phyloP scores from a whole-genome alignment of 2,329 filamentous ascomycete genomes.

The Aspergillus intermedius region DNA sequence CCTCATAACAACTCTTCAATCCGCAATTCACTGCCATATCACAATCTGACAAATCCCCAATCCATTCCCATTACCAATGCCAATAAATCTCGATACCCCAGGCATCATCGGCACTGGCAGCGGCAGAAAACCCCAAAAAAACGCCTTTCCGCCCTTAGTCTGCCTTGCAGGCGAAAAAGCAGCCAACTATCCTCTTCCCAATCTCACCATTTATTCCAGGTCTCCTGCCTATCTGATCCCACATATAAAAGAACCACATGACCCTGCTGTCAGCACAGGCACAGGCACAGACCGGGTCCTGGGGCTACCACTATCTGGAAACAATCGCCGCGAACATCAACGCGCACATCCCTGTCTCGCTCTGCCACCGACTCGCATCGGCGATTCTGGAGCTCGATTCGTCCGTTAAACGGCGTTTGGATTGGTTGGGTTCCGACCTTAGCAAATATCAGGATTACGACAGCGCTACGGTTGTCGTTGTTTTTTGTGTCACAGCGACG shows the following conservation, averaged over 20 bases:
- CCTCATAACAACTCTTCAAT: too few species aligned
- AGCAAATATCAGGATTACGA: too few species aligned
- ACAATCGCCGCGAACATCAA: not conserved
- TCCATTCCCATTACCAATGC: too few species aligned
- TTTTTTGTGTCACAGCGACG: too few species aligned
- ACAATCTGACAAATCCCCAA: too few species aligned
- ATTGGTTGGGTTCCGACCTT: too few species aligned
- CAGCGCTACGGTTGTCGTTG: too few species aligned
- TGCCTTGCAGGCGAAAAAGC: not conserved
- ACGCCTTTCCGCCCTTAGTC: slow-evolving; percentile 10
- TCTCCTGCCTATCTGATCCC: slow-evolving; percentile 1
- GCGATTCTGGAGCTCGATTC: too few species aligned
- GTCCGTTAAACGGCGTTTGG: too few species aligned
- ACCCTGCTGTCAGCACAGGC: slow-evolving; percentile 30
- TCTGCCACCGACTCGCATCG: slow-evolving; percentile 7
- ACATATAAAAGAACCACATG: slow-evolving; percentile 22
- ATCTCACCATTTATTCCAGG: not conserved
- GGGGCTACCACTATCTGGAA: slow-evolving; percentile 15
- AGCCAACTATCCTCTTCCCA: slow-evolving; percentile 13
- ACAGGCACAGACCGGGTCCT: slow-evolving; percentile 22
- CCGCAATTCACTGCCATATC: too few species aligned
- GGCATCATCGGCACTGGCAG: not conserved
- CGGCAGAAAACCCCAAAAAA: slow-evolving; percentile 3
- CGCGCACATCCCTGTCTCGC: slow-evolving; percentile 20
- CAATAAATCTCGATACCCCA: too few species aligned